Percentiles rank a stretch among this genome's conserved stretches.
phyloP scores from a whole-genome alignment of 306 rosid species.

The Biancaea sappan region DNA sequence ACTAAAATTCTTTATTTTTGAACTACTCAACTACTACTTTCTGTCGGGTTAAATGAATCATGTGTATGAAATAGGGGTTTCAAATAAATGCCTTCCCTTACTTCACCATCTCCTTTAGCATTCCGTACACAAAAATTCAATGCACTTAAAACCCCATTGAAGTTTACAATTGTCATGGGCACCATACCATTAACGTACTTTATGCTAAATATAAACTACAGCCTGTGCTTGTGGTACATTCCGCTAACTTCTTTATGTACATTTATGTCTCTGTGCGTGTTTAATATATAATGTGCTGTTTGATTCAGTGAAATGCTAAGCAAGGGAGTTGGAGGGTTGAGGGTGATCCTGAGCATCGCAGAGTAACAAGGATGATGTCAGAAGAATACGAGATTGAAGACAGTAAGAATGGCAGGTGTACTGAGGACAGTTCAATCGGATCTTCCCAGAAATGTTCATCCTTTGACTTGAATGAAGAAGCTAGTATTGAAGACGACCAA shows the following conservation, averaged over 20 bases:
- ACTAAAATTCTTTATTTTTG: conserved; percentile 17
- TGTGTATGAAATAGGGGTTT: conserved; percentile 5
- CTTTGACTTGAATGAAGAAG: conserved; percentile 58
- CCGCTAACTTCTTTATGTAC: neutral
- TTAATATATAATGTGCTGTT: neutral
- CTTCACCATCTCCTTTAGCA: conserved; percentile 30
- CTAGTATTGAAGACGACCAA: conserved; percentile 20
- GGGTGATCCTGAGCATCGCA: conserved; percentile 3
- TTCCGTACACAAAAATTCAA: conserved; percentile 16
- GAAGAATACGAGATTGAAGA: conserved; percentile 19
- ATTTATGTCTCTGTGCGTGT: too few species aligned
- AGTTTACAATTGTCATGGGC: conserved; percentile 17
- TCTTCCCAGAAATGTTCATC: conserved; percentile 46
- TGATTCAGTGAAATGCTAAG: conserved; percentile 33
- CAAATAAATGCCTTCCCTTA: conserved; percentile 30
- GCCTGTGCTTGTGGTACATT: conserved; percentile 20
- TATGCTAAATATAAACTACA: conserved; percentile 29
- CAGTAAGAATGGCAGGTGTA: neutral
- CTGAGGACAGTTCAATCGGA: conserved; percentile 28
- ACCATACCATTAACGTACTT: neutral
- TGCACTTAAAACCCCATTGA: neutral
- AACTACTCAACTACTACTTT: conserved; percentile 29
- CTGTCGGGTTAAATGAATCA: conserved; percentile 11
- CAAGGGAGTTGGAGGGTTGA: neutral
- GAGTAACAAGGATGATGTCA: conserved; percentile 25